phyloP scores from a whole-genome alignment of 1,284 basidiomycete species.

The Fomitopsis betulina region DNA sequence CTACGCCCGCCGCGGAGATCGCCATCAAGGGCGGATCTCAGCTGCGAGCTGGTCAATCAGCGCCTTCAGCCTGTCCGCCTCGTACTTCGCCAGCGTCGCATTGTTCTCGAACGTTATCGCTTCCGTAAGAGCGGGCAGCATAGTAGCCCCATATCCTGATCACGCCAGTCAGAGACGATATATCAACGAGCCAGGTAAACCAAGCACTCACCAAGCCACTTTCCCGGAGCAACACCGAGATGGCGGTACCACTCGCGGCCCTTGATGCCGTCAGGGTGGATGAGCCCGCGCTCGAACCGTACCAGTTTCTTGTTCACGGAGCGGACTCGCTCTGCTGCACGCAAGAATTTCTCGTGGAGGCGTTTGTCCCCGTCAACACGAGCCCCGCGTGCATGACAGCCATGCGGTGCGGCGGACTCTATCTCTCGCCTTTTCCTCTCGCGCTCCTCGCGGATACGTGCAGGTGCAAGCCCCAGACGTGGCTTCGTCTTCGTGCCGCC shows the following conservation, averaged over 20 bases:
- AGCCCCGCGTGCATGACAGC: constrained; percentile 1
- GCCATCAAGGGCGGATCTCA: constrained; percentile 12
- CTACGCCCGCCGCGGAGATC: background rate
- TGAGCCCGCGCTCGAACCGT: constrained; percentile 82
- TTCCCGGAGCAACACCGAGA: constrained; percentile 87
- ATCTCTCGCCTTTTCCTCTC: background rate
- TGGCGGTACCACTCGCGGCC: constrained; percentile 85
- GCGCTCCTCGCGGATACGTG: constrained; percentile 11
- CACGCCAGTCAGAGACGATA: background rate
- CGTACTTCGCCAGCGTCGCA: constrained; percentile 52
- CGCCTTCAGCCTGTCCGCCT: constrained; percentile 56
- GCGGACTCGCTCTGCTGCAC: constrained; percentile 58
- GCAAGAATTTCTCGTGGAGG: constrained; percentile 34
- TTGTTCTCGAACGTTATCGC: constrained; percentile 72
- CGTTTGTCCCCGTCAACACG: constrained; percentile 3
- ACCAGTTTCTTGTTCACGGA: constrained; percentile 68
- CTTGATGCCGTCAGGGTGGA: constrained; percentile 74
- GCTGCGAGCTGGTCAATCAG: constrained; percentile 40
- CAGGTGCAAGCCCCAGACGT: constrained; percentile 6
- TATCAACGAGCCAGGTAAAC: background rate
- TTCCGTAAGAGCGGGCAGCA: constrained; percentile 82
- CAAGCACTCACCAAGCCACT: constrained; percentile 75
- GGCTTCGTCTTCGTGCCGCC: background rate
- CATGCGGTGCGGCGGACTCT: background rate
- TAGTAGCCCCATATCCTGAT: constrained; percentile 81